Percentiles rank a stretch among this genome's conserved stretches.
These are phyloP conservation scores for Panaeolus cyanescens DNA, from an alignment of 768 basidiomycete genomes.

Conservation along the genomic window DNA sequence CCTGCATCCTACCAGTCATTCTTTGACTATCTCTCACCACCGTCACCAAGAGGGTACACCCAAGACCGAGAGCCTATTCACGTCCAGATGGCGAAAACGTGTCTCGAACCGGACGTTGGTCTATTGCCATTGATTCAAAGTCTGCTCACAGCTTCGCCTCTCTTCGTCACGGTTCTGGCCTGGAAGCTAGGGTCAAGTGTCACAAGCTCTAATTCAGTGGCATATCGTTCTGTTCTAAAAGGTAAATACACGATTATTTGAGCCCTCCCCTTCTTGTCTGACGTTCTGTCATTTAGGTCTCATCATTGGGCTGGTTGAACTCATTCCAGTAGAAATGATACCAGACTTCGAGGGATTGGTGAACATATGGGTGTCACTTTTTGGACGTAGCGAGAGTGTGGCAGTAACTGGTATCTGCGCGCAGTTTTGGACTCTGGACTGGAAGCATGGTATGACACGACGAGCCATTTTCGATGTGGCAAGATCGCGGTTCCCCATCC, in stretches of 20 bases:
- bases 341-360: constrained; percentile 72
- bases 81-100: constrained; percentile 57
- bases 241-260: constrained; percentile 43
- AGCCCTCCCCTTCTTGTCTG: background rate
- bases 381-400: constrained; percentile 70
- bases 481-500: constrained; percentile 81
- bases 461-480: constrained; percentile 84
- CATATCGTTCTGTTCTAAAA: constrained; percentile 83
- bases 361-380: constrained; percentile 79
- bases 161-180: constrained; percentile 75
- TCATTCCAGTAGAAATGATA: constrained; percentile 75
- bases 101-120: constrained; percentile 58
- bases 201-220: constrained; percentile 76
- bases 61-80: constrained; percentile 62
- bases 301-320: constrained; percentile 71
- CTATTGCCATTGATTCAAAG: constrained; percentile 58
- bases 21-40: constrained; percentile 52
- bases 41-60: constrained; percentile 42
- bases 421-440: constrained; percentile 85
- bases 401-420: constrained; percentile 70
- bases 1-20: constrained; percentile 57
- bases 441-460: constrained; percentile 64
- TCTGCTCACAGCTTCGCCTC: constrained; percentile 67
- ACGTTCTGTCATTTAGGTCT: constrained; percentile 56
- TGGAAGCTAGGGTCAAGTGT: constrained; percentile 70